Conservation (phyloP, 2,329 filamentous ascomycete genomes). For the Chrysosporium keratinophilum region DNA sequence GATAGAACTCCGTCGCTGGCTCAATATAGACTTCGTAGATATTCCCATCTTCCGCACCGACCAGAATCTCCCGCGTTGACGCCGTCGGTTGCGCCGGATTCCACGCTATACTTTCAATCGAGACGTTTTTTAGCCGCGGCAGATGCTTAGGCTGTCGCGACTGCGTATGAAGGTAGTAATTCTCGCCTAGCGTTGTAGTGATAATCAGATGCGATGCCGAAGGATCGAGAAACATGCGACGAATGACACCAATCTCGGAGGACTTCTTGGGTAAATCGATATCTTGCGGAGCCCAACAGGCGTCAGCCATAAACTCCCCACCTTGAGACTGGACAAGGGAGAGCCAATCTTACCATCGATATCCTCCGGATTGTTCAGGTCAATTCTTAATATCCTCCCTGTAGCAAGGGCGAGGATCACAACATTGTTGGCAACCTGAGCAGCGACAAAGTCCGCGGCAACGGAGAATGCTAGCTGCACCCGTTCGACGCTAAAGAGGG, state of each 20-base stretch:
- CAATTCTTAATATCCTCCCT: slow-evolving; percentile 84
- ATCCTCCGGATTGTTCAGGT: slow-evolving; percentile 84
- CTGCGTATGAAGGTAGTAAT: slow-evolving; percentile 95
- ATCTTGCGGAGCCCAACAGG: slow-evolving; percentile 44
- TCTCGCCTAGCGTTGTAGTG: slow-evolving; percentile 83
- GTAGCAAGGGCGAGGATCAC: slow-evolving; percentile 85
- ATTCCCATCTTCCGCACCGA: slow-evolving; percentile 87
- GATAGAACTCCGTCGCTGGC: slow-evolving; percentile 86
- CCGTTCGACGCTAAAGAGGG: slow-evolving; percentile 88
- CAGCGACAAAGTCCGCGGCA: slow-evolving; percentile 89
- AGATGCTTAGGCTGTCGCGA: slow-evolving; percentile 77
- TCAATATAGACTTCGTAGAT: slow-evolving; percentile 95
- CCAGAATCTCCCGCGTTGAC: slow-evolving; percentile 83
- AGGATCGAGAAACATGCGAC: slow-evolving; percentile 93
- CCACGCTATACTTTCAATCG: slow-evolving; percentile 87
- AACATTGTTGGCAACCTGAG: slow-evolving; percentile 95
- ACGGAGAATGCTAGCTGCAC: slow-evolving; percentile 92
- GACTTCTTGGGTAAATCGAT: slow-evolving; percentile 93
- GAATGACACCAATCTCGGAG: slow-evolving; percentile 82
- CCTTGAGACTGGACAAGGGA: not conserved
- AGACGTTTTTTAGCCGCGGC: slow-evolving; percentile 70
- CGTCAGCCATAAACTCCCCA: not conserved
- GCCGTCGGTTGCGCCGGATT: slow-evolving; percentile 86
- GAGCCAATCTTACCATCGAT: slow-evolving; percentile 61
- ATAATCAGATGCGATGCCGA: slow-evolving; percentile 91